phyloP scores from a whole-genome alignment of 257 asterid species.

The Solanum tacnaense region DNA sequence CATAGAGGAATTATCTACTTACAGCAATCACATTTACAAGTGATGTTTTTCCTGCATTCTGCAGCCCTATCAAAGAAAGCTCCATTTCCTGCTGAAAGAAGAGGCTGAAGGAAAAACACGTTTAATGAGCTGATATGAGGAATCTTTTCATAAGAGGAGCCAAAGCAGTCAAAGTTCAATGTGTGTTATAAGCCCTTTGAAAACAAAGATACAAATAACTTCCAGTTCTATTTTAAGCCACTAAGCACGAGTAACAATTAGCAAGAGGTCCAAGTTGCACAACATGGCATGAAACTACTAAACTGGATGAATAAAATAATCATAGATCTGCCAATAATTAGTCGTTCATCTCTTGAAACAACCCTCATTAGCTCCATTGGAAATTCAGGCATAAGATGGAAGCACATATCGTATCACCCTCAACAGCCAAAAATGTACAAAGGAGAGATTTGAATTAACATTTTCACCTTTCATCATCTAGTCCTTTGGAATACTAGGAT shows the following conservation, averaged over 20 bases:
- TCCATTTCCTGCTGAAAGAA: conserved; percentile 99
- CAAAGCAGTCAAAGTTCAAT: not conserved
- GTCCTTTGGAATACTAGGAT: not conserved
- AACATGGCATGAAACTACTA: not conserved
- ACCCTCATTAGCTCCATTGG: not conserved
- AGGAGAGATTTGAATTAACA: not conserved
- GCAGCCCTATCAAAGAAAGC: conserved; percentile 95
- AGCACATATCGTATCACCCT: not conserved
- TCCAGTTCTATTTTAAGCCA: not conserved
- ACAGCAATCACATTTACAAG: conserved; percentile 95
- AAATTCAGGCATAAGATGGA: not conserved
- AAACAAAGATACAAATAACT: not conserved
- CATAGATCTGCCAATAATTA: not conserved
- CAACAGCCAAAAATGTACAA: not conserved
- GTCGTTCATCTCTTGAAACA: not conserved
- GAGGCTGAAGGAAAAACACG: conserved; percentile 39
- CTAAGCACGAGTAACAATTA: not conserved
- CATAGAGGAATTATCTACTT: conserved; percentile 21
- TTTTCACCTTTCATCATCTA: not conserved
- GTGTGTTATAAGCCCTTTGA: not conserved
- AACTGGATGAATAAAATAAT: not conserved
- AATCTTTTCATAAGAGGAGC: not conserved
- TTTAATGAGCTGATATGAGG: not conserved
- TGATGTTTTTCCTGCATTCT: conserved; percentile 96
- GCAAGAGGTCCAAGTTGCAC: not conserved